Evolutionary conservation across 768 basidiomycete genomes (phyloP), one percentile per base, ranked within the genome.

Genomic region (Kwoniella newhampshirensis): DNA sequence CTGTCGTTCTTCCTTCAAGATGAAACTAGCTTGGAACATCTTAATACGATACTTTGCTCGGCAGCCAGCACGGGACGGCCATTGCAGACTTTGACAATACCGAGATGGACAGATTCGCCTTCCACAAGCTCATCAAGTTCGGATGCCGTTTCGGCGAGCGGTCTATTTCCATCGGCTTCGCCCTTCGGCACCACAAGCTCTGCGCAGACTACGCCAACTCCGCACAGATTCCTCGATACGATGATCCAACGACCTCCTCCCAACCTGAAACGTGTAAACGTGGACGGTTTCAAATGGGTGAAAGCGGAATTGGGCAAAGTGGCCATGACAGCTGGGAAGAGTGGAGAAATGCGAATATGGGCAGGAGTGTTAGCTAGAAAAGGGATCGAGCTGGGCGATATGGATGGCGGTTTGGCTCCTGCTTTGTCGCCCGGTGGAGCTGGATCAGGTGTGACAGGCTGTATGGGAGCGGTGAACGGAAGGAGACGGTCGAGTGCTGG

Each of bases 231-330:
- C 36, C n/a, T 67, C 1, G 20, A 48, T 26, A 28, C 42, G 5
- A 17, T 62, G 27, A 12, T 58, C 8, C 15, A n/a, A 5, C 1
- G 35, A 54, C 39, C 49, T 7, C 62, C 64, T 17, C 21, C 51
- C 40, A 32, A 54, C 32, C 44, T 72, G n/a, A 43, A 36, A 41
- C 42, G 41, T 3, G 43, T 77, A 25, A 56, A 42, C 32, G 51
- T 71, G 25, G 68, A 76, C 39, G 62, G 67, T 12, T 72, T 70
- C 48, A 60, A 36, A 25, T 75, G 69, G 68, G 63, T 67, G 11
- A 60, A 59, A 23, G 52, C 58, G 5, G 57, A 57, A 27, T 48
- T 70, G 21, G 75, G 75, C 11, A 62, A 57, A 32, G 59, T 66
- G 17, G 73, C 73, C 0, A 45, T 70, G 25, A 54, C 66, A 12